These are phyloP conservation scores for Fistulinella cinereoalba DNA, from an alignment of 1,284 basidiomycete species.

Conservation along the genomic window DNA sequence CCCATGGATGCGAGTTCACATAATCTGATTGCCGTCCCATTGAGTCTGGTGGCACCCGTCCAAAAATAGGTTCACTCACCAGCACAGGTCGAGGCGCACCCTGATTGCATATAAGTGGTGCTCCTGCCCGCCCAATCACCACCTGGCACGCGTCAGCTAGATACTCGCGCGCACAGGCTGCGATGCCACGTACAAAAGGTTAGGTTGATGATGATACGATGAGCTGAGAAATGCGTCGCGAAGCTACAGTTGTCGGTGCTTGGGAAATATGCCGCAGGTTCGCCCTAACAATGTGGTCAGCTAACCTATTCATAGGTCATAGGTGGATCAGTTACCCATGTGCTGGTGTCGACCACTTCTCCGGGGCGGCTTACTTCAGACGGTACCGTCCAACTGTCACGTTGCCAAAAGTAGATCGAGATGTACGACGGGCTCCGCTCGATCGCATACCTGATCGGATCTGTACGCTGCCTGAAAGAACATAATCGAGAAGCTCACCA, in stretches of 20 bases:
- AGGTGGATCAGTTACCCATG: conserved; percentile 10
- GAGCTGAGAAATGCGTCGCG: conserved; percentile 13
- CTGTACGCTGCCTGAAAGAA: neutral
- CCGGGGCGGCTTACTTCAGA: conserved; percentile 11
- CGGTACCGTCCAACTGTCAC: conserved; percentile 13
- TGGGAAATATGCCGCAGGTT: conserved; percentile 22
- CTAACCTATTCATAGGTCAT: neutral
- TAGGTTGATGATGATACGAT: conserved; percentile 11
- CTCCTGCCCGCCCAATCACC: conserved; percentile 40
- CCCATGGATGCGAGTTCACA: conserved; percentile 7
- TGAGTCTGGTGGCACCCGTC: too few species aligned
- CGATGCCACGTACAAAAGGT: conserved; percentile 17
- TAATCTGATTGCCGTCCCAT: conserved; percentile 4
- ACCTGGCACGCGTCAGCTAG: conserved; percentile 20
- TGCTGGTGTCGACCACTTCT: conserved; percentile 10
- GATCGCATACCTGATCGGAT: conserved; percentile 20
- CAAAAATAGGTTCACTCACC: too few species aligned
- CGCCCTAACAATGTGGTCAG: conserved; percentile 7
- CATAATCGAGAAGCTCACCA: conserved; percentile 1
- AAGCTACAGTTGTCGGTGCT: conserved; percentile 19
- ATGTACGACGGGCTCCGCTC: conserved; percentile 18
- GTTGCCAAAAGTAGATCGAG: conserved; percentile 21
- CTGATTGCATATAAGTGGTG: conserved; percentile 15
- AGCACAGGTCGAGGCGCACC: conserved; percentile 35
- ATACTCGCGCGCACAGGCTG: neutral